Conservation (phyloP, 495 filamentous ascomycete genomes). For the Tuber microsphaerosporum region DNA sequence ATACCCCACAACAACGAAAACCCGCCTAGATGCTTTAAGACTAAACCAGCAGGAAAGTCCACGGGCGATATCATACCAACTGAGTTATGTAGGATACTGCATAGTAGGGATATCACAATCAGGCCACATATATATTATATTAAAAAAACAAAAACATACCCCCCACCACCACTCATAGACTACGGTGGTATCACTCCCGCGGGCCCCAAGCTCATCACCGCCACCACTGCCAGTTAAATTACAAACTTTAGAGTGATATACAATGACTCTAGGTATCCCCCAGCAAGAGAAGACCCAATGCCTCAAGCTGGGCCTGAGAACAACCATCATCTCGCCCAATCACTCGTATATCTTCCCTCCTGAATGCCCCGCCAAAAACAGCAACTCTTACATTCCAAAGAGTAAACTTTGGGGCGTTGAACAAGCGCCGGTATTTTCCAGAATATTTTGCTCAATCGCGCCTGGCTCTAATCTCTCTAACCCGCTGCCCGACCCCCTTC, state of each 20-base stretch:
- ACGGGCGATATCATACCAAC: background rate
- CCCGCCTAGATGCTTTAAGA: background rate
- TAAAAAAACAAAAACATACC: background rate
- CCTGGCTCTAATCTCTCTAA: background rate
- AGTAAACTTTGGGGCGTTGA: background rate
- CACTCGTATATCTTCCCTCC: background rate
- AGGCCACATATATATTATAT: background rate
- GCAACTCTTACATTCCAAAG: background rate
- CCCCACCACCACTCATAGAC: background rate
- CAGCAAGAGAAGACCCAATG: background rate
- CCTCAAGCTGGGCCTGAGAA: background rate
- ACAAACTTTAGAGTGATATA: background rate
- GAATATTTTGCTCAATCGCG: background rate
- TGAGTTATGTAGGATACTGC: background rate
- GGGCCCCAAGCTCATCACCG: background rate
- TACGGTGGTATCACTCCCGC: background rate
- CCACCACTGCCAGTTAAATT: background rate
- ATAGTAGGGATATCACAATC: background rate
- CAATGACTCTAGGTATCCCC: background rate
- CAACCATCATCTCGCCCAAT: background rate
- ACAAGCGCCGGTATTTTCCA: background rate
- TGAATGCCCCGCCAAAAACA: background rate
- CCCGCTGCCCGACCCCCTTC: background rate
- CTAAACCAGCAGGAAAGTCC: background rate
- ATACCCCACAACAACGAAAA: background rate